A percentile compares a stretch with the other conserved stretches of the same genome.
Conservation (phyloP, 352 stramenopile genomes). For the Ochromonadaceae sp. region DNA sequence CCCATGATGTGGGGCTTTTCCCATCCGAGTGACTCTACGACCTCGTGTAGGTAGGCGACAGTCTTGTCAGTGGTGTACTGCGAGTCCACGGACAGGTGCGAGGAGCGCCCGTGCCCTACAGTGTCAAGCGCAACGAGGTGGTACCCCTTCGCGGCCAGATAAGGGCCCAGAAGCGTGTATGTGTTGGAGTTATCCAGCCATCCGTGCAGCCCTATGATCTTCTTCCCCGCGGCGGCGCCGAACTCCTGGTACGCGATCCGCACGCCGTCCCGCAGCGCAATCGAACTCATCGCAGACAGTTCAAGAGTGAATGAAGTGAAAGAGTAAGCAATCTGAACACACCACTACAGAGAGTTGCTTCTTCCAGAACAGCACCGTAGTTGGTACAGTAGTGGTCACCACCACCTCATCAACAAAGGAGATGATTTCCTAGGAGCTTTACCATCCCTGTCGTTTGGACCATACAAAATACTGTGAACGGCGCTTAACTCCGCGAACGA, state of each 20-base stretch:
- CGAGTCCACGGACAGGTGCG: neutral
- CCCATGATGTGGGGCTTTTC: neutral
- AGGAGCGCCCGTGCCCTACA: slow-evolving; percentile 5
- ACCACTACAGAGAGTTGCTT: no score
- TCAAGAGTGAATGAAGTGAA: no score
- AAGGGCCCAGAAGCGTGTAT: neutral
- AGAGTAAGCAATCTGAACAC: no score
- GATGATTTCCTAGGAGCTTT: no score
- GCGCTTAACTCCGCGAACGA: no score
- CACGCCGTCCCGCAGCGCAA: neutral
- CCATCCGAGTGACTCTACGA: neutral
- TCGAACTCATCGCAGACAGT: no score
- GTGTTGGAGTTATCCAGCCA: slow-evolving; percentile 18
- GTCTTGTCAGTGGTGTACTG: neutral
- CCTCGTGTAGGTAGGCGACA: neutral
- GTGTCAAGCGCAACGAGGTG: slow-evolving; percentile 14
- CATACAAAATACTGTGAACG: no score
- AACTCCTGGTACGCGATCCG: neutral
- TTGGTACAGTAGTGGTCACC: no score
- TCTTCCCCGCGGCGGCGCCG: neutral
- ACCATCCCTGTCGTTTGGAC: no score
- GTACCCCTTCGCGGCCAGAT: slow-evolving; percentile 5
- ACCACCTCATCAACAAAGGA: no score
- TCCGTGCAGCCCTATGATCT: slow-evolving; percentile 7
- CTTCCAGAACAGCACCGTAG: no score